Evolutionary conservation across 2,329 filamentous ascomycete species (phyloP).

Genomic region (Diaporthe australafricana): DNA sequence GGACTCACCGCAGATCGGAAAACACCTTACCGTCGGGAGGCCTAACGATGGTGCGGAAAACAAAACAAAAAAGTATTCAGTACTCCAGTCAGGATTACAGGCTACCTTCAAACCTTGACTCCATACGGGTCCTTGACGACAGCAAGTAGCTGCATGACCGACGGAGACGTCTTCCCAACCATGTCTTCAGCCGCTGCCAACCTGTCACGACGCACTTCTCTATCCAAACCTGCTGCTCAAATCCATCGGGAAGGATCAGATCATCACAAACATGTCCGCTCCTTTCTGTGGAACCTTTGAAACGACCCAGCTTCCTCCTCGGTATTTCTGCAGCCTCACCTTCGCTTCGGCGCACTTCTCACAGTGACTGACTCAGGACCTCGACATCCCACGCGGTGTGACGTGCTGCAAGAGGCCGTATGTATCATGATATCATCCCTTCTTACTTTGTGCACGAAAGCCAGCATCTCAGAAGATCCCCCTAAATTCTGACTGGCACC

Average conservation of each 20-base stretch:
- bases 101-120: neutral
- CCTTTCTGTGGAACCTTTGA: conserved; percentile 14
- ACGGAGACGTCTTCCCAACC: conserved; percentile 12
- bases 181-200: neutral
- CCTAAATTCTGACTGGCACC: conserved; percentile 5
- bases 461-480: conserved; percentile 5
- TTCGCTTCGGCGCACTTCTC: neutral
- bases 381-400: conserved; percentile 1
- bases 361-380: conserved; percentile 12
- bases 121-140: conserved; percentile 13
- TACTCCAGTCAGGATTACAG: neutral
- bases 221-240: neutral
- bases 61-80: neutral
- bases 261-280: neutral
- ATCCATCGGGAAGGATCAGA: conserved; percentile 2
- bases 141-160: conserved; percentile 1
- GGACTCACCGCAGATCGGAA: neutral
- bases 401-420: conserved; percentile 22
- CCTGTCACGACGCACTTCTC: neutral
- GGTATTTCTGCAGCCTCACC: conserved; percentile 19
- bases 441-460: neutral
- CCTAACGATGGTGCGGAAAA: neutral
- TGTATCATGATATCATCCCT: conserved; percentile 36
- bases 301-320: neutral
- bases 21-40: neutral